Percentiles rank a stretch among this genome's conserved stretches.
phyloP scores from a whole-genome alignment of 306 rosid species.

The Arachis stenosperma region DNA sequence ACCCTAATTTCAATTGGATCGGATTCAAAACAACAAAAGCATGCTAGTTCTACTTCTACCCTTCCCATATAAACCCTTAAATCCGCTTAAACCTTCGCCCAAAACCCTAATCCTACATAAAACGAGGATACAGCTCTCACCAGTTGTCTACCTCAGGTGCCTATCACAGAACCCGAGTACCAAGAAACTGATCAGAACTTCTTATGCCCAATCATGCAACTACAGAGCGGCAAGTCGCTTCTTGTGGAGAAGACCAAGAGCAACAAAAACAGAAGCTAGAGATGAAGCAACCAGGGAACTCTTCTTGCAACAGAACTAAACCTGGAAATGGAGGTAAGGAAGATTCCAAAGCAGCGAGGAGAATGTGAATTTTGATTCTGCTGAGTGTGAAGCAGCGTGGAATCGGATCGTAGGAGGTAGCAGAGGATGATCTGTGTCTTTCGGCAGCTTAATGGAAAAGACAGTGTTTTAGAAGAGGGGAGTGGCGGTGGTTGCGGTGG shows the following conservation, averaged over 20 bases:
- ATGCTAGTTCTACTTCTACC: constrained; percentile 25
- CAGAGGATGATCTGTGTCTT: constrained; percentile 13
- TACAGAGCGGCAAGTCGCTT: constrained; percentile 24
- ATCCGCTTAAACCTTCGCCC: constrained; percentile 40
- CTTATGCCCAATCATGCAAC: constrained; percentile 27
- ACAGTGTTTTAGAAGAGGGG: constrained; percentile 33
- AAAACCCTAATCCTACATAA: constrained; percentile 48
- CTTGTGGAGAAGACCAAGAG: not conserved
- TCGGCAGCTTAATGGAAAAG: constrained; percentile 28
- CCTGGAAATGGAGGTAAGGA: constrained; percentile 34
- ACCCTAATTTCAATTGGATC: constrained; percentile 44
- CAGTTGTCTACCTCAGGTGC: constrained; percentile 24
- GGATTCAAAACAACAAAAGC: constrained; percentile 39
- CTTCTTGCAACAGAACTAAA: constrained; percentile 4
- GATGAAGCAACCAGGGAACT: constrained; percentile 26
- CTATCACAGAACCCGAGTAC: constrained; percentile 34
- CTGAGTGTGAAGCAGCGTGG: constrained; percentile 2
- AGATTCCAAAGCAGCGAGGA: constrained; percentile 30
- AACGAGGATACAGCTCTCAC: constrained; percentile 20
- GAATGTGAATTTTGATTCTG: constrained; percentile 44
- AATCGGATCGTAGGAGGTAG: constrained; percentile 31
- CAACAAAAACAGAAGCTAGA: constrained; percentile 18
- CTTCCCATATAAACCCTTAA: constrained; percentile 41
- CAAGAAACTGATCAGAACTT: constrained; percentile 42
- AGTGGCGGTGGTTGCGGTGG: constrained; percentile 30